Conservation (phyloP, 1,284 basidiomycete species). For the Erythrobasidium hasegawianum region DNA sequence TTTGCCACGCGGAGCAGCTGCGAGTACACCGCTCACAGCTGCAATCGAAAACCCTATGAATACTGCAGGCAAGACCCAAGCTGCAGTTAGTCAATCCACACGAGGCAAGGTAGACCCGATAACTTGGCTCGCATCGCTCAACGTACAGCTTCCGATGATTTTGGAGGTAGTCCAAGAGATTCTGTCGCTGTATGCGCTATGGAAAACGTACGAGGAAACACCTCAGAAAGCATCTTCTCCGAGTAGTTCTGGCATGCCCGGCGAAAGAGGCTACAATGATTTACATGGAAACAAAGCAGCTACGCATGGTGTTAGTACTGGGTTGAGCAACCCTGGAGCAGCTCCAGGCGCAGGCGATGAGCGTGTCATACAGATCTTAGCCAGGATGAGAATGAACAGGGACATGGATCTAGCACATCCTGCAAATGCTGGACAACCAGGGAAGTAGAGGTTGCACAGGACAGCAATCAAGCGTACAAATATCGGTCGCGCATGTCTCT, state of each 20-base stretch:
- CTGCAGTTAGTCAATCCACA: constrained; percentile 32
- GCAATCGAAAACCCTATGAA: neutral
- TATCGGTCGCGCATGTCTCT: neutral
- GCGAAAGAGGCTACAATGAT: neutral
- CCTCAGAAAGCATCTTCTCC: neutral
- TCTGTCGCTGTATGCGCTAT: constrained; percentile 77
- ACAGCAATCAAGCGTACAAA: neutral
- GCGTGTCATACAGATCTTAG: constrained; percentile 25
- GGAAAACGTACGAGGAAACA: constrained; percentile 64
- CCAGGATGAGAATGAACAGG: constrained; percentile 30
- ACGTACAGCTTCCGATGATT: constrained; percentile 75
- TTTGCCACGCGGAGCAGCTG: neutral
- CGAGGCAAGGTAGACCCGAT: constrained; percentile 57
- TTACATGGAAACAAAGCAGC: neutral
- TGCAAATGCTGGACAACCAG: constrained; percentile 14
- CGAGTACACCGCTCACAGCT: neutral
- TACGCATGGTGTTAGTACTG: neutral
- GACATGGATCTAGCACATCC: constrained; percentile 35
- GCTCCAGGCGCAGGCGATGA: constrained; percentile 30
- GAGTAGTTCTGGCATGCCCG: neutral
- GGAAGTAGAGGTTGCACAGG: neutral
- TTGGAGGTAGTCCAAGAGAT: constrained; percentile 89
- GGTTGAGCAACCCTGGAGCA: neutral
- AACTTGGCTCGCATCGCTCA: constrained; percentile 76
- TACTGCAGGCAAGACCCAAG: neutral